phyloP scores from a whole-genome alignment of 2,329 filamentous ascomycete species.

The Aspergillus sp. region DNA sequence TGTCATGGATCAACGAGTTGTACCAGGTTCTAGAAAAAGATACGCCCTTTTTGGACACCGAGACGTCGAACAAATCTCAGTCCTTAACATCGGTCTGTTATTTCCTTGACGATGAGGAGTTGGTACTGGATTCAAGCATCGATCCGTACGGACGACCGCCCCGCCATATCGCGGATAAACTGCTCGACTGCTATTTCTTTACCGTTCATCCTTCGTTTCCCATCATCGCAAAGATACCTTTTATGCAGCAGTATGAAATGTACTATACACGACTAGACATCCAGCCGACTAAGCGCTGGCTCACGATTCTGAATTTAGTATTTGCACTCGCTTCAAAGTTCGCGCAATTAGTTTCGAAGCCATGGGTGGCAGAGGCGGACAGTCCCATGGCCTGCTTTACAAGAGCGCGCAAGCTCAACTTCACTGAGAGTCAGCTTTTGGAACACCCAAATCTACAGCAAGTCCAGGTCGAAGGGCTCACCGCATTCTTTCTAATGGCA shows the following conservation, averaged over 20 bases:
- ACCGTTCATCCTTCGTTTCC: constrained; percentile 44
- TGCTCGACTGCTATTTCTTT: constrained; percentile 43
- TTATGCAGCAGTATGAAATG: constrained; percentile 39
- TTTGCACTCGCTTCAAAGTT: constrained; percentile 43
- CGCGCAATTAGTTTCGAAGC: constrained; percentile 33
- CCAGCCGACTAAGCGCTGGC: constrained; percentile 40
- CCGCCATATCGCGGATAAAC: constrained; percentile 37
- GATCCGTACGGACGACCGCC: constrained; percentile 39
- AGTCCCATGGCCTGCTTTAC: constrained; percentile 38
- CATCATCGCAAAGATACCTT: constrained; percentile 41
- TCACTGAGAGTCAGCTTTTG: constrained; percentile 36
- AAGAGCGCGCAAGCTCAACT: constrained; percentile 41
- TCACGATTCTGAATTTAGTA: constrained; percentile 45
- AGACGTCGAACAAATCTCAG: constrained; percentile 25
- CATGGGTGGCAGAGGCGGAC: constrained; percentile 16
- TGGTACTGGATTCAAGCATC: constrained; percentile 14
- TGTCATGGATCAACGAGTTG: constrained; percentile 45
- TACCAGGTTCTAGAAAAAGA: constrained; percentile 37
- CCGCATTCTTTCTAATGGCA: constrained; percentile 42
- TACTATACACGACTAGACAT: constrained; percentile 34
- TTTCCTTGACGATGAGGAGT: constrained; percentile 34
- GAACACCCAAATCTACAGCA: constrained; percentile 45
- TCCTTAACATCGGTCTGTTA: constrained; percentile 29
- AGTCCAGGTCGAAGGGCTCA: constrained; percentile 44
- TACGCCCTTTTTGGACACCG: constrained; percentile 12